phyloP scores from a whole-genome alignment of 148 eudicot genomes.

The Diospyros lotus region DNA sequence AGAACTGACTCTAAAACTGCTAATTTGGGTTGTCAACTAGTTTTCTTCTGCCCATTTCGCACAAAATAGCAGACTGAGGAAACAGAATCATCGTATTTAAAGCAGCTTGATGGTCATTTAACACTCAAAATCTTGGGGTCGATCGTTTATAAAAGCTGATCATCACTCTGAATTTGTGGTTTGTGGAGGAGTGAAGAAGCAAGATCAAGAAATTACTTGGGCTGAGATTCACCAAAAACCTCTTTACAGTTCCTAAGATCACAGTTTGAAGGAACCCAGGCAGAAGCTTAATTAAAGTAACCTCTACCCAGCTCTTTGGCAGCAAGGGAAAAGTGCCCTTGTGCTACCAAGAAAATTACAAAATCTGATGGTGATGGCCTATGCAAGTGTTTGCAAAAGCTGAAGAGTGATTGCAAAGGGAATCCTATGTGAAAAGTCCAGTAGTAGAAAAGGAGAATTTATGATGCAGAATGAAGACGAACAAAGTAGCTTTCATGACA shows the following conservation, averaged over 20 bases:
- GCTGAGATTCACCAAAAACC: too few species aligned
- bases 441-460: neutral
- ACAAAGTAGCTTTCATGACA: too few species aligned
- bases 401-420: slow-evolving; percentile 5
- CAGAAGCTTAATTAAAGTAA: neutral
- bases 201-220: too few species aligned
- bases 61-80: neutral
- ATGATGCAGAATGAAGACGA: neutral
- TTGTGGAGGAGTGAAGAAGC: too few species aligned
- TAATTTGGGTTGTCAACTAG: neutral
- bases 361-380: neutral
- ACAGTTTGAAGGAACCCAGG: neutral
- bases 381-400: slow-evolving; percentile 8
- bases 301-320: neutral
- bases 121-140: neutral
- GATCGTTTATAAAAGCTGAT: neutral
- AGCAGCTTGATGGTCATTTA: neutral
- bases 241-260: neutral
- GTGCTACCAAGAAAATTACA: neutral
- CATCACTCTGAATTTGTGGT: neutral
- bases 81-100: neutral
- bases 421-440: slow-evolving; percentile 11
- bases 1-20: neutral
- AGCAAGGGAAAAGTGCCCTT: neutral
- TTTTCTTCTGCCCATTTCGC: neutral